Conservation (phyloP, 768 basidiomycete genomes). For the Stropharia rugosoannulata region DNA sequence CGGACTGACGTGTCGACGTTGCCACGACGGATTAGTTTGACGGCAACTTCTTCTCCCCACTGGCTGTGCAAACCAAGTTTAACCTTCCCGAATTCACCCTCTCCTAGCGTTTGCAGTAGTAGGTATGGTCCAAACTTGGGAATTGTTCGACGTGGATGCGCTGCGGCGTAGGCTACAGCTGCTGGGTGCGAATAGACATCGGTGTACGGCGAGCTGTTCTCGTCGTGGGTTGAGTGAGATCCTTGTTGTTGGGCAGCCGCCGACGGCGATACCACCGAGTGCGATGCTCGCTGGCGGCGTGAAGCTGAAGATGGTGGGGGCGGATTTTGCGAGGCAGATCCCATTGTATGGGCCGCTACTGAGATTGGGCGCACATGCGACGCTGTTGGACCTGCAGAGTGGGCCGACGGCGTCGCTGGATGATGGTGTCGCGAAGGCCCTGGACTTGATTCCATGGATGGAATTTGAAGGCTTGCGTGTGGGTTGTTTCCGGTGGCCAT, state of each 20-base stretch:
- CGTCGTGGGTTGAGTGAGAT: constrained; percentile 27
- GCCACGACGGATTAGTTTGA: constrained; percentile 92
- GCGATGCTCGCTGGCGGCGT: constrained; percentile 68
- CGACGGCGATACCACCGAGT: constrained; percentile 57
- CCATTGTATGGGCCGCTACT: constrained; percentile 16
- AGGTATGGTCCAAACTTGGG: constrained; percentile 96
- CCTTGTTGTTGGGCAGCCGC: constrained; percentile 28
- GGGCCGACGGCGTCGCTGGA: constrained; percentile 14
- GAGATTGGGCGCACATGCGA: constrained; percentile 17
- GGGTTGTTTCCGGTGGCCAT: constrained; percentile 16
- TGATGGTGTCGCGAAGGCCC: constrained; percentile 17
- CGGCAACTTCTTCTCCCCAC: constrained; percentile 98
- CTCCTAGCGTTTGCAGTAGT: constrained; percentile 92
- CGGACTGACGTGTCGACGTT: constrained; percentile 85
- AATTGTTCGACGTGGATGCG: constrained; percentile 82
- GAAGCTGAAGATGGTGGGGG: constrained; percentile 12
- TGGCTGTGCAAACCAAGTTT: constrained; percentile 93
- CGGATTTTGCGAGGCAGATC: constrained; percentile 8
- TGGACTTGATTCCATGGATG: constrained; percentile 15
- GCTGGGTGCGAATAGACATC: constrained; percentile 87
- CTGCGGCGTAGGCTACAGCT: constrained; percentile 77
- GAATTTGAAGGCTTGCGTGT: constrained; percentile 23
- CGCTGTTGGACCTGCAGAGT: constrained; percentile 11
- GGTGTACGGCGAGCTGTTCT: constrained; percentile 38
- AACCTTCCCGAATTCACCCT: constrained; percentile 99